Percentiles rank a stretch among this genome's conserved stretches.
phyloP scores from a whole-genome alignment of 106 monocot species.

The Apostasia ramifera region DNA sequence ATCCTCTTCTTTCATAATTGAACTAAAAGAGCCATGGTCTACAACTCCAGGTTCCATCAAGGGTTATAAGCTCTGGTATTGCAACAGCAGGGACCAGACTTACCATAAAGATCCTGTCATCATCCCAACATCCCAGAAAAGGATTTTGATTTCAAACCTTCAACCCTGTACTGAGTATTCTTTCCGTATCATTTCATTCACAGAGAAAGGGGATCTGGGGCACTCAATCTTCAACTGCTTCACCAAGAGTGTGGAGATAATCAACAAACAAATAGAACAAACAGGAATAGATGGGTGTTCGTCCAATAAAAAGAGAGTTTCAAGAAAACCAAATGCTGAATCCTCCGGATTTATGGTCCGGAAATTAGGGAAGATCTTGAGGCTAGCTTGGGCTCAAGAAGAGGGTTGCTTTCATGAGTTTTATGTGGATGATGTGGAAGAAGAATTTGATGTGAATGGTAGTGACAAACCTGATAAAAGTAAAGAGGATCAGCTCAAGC shows the following conservation, averaged over 20 bases:
- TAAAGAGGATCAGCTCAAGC: slow-evolving; percentile 23
- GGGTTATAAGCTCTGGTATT: slow-evolving; percentile 87
- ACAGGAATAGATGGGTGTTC: slow-evolving; percentile 30
- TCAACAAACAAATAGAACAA: slow-evolving; percentile 32
- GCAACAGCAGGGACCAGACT: slow-evolving; percentile 40
- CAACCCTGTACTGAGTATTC: slow-evolving; percentile 76
- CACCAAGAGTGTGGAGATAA: slow-evolving; percentile 65
- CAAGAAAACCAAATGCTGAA: slow-evolving; percentile 14
- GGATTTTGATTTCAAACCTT: slow-evolving; percentile 61
- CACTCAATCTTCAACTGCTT: slow-evolving; percentile 77
- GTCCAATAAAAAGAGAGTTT: slow-evolving; percentile 34
- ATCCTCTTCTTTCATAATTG: slow-evolving; percentile 43
- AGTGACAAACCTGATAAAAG: slow-evolving; percentile 12
- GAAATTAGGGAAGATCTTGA: slow-evolving; percentile 59
- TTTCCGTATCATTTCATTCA: slow-evolving; percentile 69
- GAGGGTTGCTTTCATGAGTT: slow-evolving; percentile 55
- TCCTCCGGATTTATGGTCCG: slow-evolving; percentile 79
- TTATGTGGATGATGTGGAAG: slow-evolving; percentile 38
- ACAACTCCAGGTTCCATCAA: slow-evolving; percentile 29
- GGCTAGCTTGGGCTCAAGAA: slow-evolving; percentile 61
- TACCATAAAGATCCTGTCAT: slow-evolving; percentile 37
- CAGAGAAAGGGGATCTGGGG: slow-evolving; percentile 59
- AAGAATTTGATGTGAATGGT: slow-evolving; percentile 37
- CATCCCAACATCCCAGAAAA: slow-evolving; percentile 44
- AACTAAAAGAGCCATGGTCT: slow-evolving; percentile 42